A percentile compares a stretch with the other conserved stretches of the same genome.
These are phyloP conservation scores for Xylariaceae sp. DNA, from an alignment of 2,329 filamentous ascomycete genomes.

Conservation along the genomic window DNA sequence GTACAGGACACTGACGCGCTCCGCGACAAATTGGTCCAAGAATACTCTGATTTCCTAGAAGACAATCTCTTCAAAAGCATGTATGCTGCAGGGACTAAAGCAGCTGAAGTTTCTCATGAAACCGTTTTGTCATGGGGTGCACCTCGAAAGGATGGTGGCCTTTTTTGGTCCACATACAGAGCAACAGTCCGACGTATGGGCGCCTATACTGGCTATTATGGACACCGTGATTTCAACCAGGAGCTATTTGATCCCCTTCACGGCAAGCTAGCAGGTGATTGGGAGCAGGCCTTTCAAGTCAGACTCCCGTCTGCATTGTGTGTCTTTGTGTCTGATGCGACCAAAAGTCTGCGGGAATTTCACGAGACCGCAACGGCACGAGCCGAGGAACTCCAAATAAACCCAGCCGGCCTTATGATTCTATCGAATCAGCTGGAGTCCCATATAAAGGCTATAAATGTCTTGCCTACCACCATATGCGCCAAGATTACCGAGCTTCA, in stretches of 20 bases:
- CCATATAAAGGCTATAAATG: conserved; percentile 38
- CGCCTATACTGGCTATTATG: conserved; percentile 31
- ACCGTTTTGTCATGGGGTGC: conserved; percentile 38
- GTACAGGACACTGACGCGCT: conserved; percentile 37
- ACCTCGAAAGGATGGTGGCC: conserved; percentile 39
- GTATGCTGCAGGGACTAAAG: conserved; percentile 35
- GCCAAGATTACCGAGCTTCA: conserved; percentile 41
- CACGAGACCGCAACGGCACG: conserved; percentile 23
- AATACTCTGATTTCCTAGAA: conserved; percentile 24
- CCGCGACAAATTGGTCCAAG: conserved; percentile 13
- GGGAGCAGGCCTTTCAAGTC: conserved; percentile 29
- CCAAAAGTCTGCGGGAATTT: conserved; percentile 23
- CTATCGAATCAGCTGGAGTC: conserved; percentile 36
- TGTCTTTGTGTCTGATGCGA: conserved; percentile 17
- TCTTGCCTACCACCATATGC: conserved; percentile 32
- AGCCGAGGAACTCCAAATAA: conserved; percentile 17
- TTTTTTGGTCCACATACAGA: conserved; percentile 50
- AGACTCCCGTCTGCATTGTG: conserved; percentile 23
- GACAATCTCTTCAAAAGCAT: conserved; percentile 45
- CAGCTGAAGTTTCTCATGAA: conserved; percentile 33
- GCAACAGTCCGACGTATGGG: conserved; percentile 35
- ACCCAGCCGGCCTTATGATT: conserved; percentile 26
- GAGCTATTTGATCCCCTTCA: conserved; percentile 27
- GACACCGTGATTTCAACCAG: conserved; percentile 26
- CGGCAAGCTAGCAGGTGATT: conserved; percentile 21